phyloP scores from a whole-genome alignment of 139 green algal genomes.

The Coelastrella sp. region DNA sequence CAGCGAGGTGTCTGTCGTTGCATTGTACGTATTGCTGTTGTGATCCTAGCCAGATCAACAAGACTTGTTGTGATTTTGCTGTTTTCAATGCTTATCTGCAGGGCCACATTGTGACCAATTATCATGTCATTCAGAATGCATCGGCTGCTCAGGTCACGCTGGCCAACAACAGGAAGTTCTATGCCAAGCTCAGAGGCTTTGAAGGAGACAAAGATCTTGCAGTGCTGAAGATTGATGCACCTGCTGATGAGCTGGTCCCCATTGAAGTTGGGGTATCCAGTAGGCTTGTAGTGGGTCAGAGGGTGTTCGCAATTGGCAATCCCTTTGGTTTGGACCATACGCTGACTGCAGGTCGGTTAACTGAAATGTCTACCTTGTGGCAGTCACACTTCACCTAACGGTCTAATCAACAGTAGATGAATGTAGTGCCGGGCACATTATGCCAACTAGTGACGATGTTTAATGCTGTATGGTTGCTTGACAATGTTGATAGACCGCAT shows the following conservation, averaged over 20 bases:
- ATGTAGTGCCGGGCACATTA: neutral
- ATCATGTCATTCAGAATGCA: slow-evolving; percentile 64
- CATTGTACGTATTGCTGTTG: neutral
- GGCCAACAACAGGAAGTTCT: slow-evolving; percentile 55
- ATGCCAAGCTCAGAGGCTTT: slow-evolving; percentile 62
- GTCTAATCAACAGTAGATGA: neutral
- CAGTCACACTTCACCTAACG: neutral
- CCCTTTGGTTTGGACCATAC: slow-evolving; percentile 90
- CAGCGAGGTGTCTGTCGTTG: no score
- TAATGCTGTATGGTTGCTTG: no score
- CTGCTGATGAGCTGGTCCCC: slow-evolving; percentile 57
- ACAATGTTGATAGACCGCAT: no score
- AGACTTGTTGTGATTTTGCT: neutral
- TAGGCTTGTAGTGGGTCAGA: slow-evolving; percentile 75
- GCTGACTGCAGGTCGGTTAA: slow-evolving; percentile 54
- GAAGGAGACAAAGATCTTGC: slow-evolving; percentile 84
- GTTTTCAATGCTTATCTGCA: no score
- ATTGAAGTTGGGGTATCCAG: slow-evolving; percentile 62
- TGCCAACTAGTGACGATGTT: no score
- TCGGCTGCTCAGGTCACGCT: slow-evolving; percentile 52
- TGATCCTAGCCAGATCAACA: no score
- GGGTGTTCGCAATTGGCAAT: slow-evolving; percentile 77
- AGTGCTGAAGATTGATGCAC: slow-evolving; percentile 78
- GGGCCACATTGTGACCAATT: slow-evolving; percentile 85
- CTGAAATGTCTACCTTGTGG: neutral